Evolutionary conservation across 768 basidiomycete genomes (phyloP).

Genomic region (Rhizopogon salebrosus): DNA sequence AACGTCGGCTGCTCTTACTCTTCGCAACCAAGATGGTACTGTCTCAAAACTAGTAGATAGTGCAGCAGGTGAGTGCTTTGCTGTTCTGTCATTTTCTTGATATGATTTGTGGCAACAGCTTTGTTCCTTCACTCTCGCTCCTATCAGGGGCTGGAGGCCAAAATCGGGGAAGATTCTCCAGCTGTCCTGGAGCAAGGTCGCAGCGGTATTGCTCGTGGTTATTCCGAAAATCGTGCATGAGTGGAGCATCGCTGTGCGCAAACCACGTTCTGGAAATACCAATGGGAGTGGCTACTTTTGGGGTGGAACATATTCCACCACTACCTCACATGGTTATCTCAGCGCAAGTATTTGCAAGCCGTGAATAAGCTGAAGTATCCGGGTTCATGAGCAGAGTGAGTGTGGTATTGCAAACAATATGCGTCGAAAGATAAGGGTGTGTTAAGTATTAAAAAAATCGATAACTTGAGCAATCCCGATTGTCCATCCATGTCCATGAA

Average conservation of each 20-base stretch:
- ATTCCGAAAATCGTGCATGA: constrained; percentile 47
- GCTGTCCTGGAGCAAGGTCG: constrained; percentile 83
- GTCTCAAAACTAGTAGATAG: constrained; percentile 54
- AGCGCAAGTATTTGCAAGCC: no score
- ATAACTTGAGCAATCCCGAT: background rate
- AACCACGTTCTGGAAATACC: background rate
- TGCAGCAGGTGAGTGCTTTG: constrained; percentile 54
- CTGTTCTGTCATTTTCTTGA: constrained; percentile 3
- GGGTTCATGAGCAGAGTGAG: background rate
- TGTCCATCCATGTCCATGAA: background rate
- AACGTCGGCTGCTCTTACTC: constrained; percentile 40
- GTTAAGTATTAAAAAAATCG: constrained; percentile 1
- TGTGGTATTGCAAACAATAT: background rate
- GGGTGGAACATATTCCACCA: no score
- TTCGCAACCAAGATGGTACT: constrained; percentile 61
- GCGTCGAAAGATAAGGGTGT: background rate
- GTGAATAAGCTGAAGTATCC: no score
- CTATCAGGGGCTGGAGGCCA: constrained; percentile 77
- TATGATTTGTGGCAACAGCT: constrained; percentile 34
- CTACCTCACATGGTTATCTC: no score
- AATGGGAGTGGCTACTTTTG: no score
- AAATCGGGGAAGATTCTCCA: constrained; percentile 74
- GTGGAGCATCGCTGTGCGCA: background rate
- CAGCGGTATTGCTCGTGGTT: constrained; percentile 85
- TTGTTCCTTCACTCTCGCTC: constrained; percentile 67